Conservation (phyloP, 2,329 filamentous ascomycete genomes). For the Xylaria arbuscula region DNA sequence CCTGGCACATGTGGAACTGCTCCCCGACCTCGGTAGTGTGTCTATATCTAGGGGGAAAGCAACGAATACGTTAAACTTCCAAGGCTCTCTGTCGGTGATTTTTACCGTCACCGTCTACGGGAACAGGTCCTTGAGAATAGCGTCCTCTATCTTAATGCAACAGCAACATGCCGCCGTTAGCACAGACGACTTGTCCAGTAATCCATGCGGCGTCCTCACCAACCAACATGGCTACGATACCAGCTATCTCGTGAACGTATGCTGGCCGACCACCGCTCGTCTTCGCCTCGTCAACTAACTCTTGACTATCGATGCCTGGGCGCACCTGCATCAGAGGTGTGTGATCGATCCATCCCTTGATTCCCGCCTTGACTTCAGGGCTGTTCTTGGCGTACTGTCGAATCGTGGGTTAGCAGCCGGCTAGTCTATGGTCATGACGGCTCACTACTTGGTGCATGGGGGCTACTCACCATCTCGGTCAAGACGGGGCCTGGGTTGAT, state of each 20-base stretch:
- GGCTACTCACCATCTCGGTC: conserved; percentile 44
- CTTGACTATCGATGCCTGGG: conserved; percentile 69
- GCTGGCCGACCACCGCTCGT: conserved; percentile 68
- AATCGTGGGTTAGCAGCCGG: conserved; percentile 52
- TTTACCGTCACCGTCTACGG: neutral
- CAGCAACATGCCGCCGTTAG: conserved; percentile 72
- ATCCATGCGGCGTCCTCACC: conserved; percentile 78
- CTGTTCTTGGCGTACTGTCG: conserved; percentile 57
- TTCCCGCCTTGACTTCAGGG: conserved; percentile 56
- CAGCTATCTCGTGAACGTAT: conserved; percentile 77
- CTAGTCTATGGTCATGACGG: neutral
- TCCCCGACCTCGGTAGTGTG: neutral
- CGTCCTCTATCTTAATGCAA: conserved; percentile 20
- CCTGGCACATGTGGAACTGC: neutral
- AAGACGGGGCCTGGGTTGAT: conserved; percentile 68
- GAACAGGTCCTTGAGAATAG: neutral
- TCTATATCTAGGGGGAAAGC: neutral
- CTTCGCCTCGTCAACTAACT: conserved; percentile 68
- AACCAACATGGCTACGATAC: conserved; percentile 81
- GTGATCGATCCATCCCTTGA: conserved; percentile 58
- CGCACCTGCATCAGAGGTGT: conserved; percentile 72
- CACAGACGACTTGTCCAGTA: conserved; percentile 82
- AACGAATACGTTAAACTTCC: neutral
- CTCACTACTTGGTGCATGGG: neutral
- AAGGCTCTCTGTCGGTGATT: too few relatives aligned